These are phyloP conservation scores for Chlorencoelia australis DNA, from an alignment of 2,329 filamentous ascomycete genomes.

Conservation along the genomic window DNA sequence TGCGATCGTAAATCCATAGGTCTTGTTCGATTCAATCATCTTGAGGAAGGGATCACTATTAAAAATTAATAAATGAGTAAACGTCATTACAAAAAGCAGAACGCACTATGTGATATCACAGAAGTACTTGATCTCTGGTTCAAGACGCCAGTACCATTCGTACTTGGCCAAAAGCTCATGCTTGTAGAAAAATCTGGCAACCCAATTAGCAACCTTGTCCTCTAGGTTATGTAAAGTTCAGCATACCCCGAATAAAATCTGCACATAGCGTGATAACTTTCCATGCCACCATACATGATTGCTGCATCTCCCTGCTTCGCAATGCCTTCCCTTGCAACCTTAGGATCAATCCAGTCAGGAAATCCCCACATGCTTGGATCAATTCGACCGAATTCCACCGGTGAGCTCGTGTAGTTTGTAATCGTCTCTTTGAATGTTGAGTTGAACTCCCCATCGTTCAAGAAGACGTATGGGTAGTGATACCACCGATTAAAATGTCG, in stretches of 20 bases:
- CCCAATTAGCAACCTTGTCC: slow-evolving; percentile 12
- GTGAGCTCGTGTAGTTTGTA: slow-evolving; percentile 76
- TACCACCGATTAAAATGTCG: slow-evolving; percentile 99
- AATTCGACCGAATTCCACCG: slow-evolving; percentile 91
- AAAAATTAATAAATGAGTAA: slow-evolving; percentile 25
- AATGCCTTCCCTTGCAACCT: slow-evolving; percentile 91
- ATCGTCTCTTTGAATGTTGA: slow-evolving; percentile 84
- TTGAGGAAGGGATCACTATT: slow-evolving; percentile 82
- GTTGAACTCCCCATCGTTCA: slow-evolving; percentile 97
- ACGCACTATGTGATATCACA: slow-evolving; percentile 96
- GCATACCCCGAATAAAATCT: slow-evolving; percentile 93
- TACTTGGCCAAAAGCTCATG: slow-evolving; percentile 92
- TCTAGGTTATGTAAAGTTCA: neutral
- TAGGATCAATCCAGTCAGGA: slow-evolving; percentile 90
- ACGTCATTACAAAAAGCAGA: neutral
- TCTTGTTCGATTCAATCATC: slow-evolving; percentile 93
- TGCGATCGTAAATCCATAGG: slow-evolving; percentile 96
- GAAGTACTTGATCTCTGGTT: slow-evolving; percentile 99
- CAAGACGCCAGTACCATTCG: slow-evolving; percentile 98
- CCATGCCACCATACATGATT: slow-evolving; percentile 98
- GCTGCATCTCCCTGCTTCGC: slow-evolving; percentile 92
- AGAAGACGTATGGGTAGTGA: slow-evolving; percentile 95
- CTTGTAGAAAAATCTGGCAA: slow-evolving; percentile 80
- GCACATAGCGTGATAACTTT: slow-evolving; percentile 99
- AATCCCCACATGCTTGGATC: slow-evolving; percentile 88